Evolutionary conservation across 495 filamentous ascomycete species (phyloP).

Genomic region (Rusavskia elegans): DNA sequence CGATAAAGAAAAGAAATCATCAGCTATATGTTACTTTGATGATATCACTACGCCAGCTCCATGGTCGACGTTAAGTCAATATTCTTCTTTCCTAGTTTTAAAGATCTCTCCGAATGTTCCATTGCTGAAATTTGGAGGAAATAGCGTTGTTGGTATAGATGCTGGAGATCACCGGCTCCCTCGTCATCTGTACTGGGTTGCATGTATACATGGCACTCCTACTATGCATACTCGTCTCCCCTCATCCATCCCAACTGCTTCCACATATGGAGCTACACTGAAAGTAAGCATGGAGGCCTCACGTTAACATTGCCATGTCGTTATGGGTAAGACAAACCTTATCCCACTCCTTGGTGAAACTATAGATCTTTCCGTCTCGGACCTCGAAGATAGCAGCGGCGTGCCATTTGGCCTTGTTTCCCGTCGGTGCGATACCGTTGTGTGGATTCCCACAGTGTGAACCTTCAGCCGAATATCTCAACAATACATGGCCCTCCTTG

Average conservation of each 20-base stretch:
- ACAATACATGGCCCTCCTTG: slow-evolving; percentile 16
- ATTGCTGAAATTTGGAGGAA: too few relatives aligned
- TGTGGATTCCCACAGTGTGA: slow-evolving; percentile 18
- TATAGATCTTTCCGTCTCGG: slow-evolving; percentile 18
- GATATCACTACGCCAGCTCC: too few relatives aligned
- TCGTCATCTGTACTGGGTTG: neutral
- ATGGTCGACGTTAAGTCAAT: too few relatives aligned
- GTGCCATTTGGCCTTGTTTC: slow-evolving; percentile 17
- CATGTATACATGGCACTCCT: too few relatives aligned
- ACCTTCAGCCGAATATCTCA: slow-evolving; percentile 20
- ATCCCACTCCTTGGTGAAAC: slow-evolving; percentile 23
- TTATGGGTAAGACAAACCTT: neutral
- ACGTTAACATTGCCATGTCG: too few relatives aligned
- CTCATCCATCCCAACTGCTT: slow-evolving; percentile 22
- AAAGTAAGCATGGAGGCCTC: too few relatives aligned
- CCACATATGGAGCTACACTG: slow-evolving; percentile 15
- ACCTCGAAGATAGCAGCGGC: slow-evolving; percentile 22
- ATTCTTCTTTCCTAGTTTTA: too few relatives aligned
- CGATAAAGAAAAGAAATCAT: too few relatives aligned
- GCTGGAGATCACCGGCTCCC: neutral
- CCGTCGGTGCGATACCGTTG: slow-evolving; percentile 17
- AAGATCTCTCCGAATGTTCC: too few relatives aligned
- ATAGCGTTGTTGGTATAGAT: neutral
- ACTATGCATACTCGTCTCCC: slow-evolving; percentile 13
- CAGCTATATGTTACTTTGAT: too few relatives aligned